phyloP scores from a whole-genome alignment of 106 monocot genomes.

The Posidonia australis region DNA sequence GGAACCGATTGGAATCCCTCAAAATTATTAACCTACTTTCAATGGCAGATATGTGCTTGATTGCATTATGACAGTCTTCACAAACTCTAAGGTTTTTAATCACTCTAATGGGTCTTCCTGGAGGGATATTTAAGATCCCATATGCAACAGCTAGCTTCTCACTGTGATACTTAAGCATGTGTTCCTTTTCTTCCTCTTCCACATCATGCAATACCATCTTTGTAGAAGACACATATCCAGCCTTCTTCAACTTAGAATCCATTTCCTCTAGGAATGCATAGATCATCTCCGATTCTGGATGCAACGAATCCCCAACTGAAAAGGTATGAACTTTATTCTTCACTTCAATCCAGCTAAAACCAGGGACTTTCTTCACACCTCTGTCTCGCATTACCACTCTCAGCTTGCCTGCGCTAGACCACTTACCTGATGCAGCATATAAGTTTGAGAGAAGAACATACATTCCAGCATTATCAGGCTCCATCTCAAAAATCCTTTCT shows the following conservation, averaged over 20 bases:
- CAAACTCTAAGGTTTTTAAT: conserved; percentile 70
- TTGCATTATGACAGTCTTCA: conserved; percentile 52
- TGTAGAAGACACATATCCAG: conserved; percentile 44
- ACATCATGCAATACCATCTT: conserved; percentile 65
- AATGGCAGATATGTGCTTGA: conserved; percentile 52
- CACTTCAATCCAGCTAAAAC: conserved; percentile 69
- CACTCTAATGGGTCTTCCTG: conserved; percentile 48
- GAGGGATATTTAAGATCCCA: conserved; percentile 40
- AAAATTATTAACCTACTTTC: conserved; percentile 55
- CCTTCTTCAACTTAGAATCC: conserved; percentile 42
- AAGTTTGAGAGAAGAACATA: conserved; percentile 67
- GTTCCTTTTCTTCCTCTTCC: conserved; percentile 70
- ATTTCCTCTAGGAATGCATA: conserved; percentile 51
- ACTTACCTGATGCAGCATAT: conserved; percentile 44
- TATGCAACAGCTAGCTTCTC: conserved; percentile 62
- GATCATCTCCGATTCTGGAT: conserved; percentile 52
- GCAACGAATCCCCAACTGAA: conserved; percentile 50
- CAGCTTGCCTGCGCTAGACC: conserved; percentile 42
- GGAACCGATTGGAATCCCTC: conserved; percentile 71
- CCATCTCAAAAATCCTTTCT: conserved; percentile 54
- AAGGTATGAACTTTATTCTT: conserved; percentile 56
- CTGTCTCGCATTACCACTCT: conserved; percentile 48
- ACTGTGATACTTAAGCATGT: conserved; percentile 69
- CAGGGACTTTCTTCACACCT: conserved; percentile 62
- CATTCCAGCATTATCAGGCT: conserved; percentile 70